Conservation (phyloP, 495 filamentous ascomycete genomes). For the Tuber melanosporum region DNA sequence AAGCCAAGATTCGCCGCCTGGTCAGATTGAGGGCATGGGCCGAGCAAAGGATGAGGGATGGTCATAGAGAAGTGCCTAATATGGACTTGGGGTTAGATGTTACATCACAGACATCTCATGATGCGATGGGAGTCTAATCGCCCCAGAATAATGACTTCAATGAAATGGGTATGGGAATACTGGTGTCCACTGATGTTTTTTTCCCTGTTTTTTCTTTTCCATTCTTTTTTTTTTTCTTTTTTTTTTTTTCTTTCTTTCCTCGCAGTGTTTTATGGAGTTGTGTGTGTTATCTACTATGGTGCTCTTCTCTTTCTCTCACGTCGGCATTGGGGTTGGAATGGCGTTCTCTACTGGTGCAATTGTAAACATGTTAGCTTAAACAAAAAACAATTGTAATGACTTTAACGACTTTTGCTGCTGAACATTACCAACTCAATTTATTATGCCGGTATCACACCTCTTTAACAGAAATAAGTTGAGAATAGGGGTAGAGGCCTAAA, state of each 20-base stretch:
- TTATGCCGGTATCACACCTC: background rate
- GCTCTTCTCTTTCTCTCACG: conserved; percentile 21
- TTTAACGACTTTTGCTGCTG: background rate
- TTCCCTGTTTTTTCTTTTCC: background rate
- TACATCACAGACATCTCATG: conserved; percentile 22
- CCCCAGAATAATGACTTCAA: conserved; percentile 25
- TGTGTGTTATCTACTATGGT: conserved; percentile 18
- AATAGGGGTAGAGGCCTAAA: background rate
- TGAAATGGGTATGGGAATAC: conserved; percentile 12
- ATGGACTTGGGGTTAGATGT: conserved; percentile 65
- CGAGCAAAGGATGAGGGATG: conserved; percentile 65
- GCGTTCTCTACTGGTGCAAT: conserved; percentile 19
- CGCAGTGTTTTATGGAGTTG: conserved; percentile 10
- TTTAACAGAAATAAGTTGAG: background rate
- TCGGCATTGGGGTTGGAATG: conserved; percentile 25
- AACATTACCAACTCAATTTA: background rate
- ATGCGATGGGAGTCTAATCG: conserved; percentile 26
- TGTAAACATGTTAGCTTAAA: conserved; percentile 4
- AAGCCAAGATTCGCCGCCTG: conserved; percentile 72
- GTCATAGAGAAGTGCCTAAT: conserved; percentile 65
- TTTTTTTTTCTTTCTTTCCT: background rate
- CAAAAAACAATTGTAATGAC: background rate
- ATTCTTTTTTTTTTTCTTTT: background rate
- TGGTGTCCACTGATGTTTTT: background rate
- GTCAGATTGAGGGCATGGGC: conserved; percentile 79